These are phyloP conservation scores for Puccinia polysora DNA, from an alignment of 1,284 basidiomycete species.

Conservation along the genomic window DNA sequence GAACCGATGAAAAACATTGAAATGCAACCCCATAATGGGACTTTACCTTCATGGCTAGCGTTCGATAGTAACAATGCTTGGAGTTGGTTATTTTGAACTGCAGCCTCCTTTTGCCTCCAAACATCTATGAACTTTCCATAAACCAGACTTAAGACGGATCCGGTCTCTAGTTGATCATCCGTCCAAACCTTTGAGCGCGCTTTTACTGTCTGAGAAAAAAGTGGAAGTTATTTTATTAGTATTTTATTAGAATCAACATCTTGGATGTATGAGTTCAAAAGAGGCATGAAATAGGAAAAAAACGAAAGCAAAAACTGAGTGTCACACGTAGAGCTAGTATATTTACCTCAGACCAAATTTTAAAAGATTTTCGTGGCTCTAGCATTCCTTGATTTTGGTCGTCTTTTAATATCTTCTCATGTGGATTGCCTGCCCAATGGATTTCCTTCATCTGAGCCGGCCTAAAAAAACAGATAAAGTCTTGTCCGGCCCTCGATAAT, in stretches of 20 bases:
- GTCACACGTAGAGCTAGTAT: no score
- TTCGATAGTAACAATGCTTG: slow-evolving; percentile 78
- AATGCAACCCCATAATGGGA: no score
- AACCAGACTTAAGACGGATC: slow-evolving; percentile 74
- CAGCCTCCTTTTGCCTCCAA: slow-evolving; percentile 78
- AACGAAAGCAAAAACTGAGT: no score
- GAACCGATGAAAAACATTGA: no score
- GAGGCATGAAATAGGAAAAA: no score
- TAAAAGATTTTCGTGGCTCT: slow-evolving; percentile 75
- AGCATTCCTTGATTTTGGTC: slow-evolving; percentile 51
- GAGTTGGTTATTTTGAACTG: slow-evolving; percentile 69
- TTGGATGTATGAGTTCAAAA: no score
- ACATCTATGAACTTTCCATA: slow-evolving; percentile 82
- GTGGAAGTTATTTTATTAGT: background rate
- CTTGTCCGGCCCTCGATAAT: slow-evolving; percentile 57
- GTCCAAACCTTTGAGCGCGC: slow-evolving; percentile 73
- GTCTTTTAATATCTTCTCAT: slow-evolving; percentile 55
- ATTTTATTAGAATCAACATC: background rate
- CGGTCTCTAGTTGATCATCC: slow-evolving; percentile 81
- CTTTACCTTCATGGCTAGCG: slow-evolving; percentile 77
- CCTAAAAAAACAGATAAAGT: slow-evolving; percentile 74
- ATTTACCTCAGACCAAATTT: slow-evolving; percentile 52
- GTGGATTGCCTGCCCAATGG: slow-evolving; percentile 74
- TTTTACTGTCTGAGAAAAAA: slow-evolving; percentile 61
- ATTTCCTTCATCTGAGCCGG: slow-evolving; percentile 70